Evolutionary conservation across 2,329 filamentous ascomycete species (phyloP).

Genomic region (Dactylellina parvicollis): DNA sequence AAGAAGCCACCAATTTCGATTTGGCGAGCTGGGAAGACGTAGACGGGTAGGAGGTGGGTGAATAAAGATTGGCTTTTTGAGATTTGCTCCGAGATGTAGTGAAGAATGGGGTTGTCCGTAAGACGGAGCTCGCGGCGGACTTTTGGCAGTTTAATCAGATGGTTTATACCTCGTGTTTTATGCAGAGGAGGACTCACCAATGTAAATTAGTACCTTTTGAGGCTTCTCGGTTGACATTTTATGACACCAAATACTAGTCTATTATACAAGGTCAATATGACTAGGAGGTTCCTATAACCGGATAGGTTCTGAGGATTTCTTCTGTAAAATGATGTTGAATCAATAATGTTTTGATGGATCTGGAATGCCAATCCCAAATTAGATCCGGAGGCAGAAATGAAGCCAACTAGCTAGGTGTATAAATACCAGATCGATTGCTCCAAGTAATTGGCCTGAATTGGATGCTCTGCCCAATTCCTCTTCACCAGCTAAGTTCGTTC

Average conservation of each 20-base stretch:
- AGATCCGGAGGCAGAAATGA: neutral
- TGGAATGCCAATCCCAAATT: too few species aligned
- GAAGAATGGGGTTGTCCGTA: conserved; percentile 77
- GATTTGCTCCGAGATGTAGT: conserved; percentile 60
- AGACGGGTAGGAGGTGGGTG: conserved; percentile 77
- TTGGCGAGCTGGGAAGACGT: conserved; percentile 75
- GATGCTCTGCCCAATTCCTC: neutral
- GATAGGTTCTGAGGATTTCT: too few species aligned
- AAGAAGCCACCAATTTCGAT: conserved; percentile 80
- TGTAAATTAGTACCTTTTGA: conserved; percentile 28
- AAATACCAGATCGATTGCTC: neutral
- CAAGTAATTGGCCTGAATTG: neutral
- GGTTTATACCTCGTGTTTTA: too few species aligned
- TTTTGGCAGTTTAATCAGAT: neutral
- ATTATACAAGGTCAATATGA: too few species aligned
- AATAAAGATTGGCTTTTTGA: conserved; percentile 23
- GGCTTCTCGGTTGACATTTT: conserved; percentile 23
- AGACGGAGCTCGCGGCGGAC: conserved; percentile 77
- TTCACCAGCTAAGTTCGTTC: neutral
- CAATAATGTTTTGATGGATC: neutral
- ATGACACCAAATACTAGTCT: neutral
- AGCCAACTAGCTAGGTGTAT: neutral
- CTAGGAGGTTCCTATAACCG: too few species aligned
- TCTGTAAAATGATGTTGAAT: conserved; percentile 33
- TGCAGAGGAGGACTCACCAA: conserved; percentile 13